Percentiles rank a stretch among this genome's conserved stretches.
These are phyloP conservation scores for Stevia rebaudiana DNA, from an alignment of 140 eudicot genomes.

Conservation along the genomic window DNA sequence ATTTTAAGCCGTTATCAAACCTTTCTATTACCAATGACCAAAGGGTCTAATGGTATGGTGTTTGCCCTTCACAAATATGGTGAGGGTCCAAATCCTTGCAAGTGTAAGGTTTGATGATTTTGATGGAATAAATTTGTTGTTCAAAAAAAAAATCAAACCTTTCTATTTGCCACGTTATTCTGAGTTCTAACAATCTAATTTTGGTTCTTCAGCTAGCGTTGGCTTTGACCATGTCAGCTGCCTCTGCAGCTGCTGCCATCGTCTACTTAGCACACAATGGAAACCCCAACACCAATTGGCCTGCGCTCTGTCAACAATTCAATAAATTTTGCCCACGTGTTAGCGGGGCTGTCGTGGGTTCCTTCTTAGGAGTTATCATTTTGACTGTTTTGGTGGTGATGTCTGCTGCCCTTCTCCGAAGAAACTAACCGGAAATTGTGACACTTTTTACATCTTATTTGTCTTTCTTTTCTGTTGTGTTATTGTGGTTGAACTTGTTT, in stretches of 20 bases:
- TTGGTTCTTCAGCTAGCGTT: constrained; percentile 39
- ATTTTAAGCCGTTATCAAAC: too few species aligned
- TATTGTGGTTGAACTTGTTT: too few species aligned
- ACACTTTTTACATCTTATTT: background rate
- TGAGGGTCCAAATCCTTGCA: too few species aligned
- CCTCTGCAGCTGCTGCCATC: constrained; percentile 70
- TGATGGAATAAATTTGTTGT: too few species aligned
- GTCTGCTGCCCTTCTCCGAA: constrained; percentile 52
- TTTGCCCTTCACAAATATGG: too few species aligned
- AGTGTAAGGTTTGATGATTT: too few species aligned
- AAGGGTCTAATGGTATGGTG: too few species aligned
- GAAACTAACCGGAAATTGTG: constrained; percentile 22
- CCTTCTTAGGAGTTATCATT: constrained; percentile 45
- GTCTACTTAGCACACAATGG: constrained; percentile 90
- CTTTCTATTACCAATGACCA: too few species aligned
- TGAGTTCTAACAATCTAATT: too few species aligned
- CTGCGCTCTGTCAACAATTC: constrained; percentile 73
- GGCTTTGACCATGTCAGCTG: constrained; percentile 56
- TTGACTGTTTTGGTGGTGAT: constrained; percentile 41
- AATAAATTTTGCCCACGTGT: constrained; percentile 58
- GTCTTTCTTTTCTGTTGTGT: background rate
- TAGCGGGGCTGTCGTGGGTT: constrained; percentile 87
- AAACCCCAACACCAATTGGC: constrained; percentile 66
- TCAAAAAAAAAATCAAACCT: too few species aligned
- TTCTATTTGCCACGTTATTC: too few species aligned